Conservation (phyloP, 2,329 filamentous ascomycete genomes). For the Talaromyces sp. region DNA sequence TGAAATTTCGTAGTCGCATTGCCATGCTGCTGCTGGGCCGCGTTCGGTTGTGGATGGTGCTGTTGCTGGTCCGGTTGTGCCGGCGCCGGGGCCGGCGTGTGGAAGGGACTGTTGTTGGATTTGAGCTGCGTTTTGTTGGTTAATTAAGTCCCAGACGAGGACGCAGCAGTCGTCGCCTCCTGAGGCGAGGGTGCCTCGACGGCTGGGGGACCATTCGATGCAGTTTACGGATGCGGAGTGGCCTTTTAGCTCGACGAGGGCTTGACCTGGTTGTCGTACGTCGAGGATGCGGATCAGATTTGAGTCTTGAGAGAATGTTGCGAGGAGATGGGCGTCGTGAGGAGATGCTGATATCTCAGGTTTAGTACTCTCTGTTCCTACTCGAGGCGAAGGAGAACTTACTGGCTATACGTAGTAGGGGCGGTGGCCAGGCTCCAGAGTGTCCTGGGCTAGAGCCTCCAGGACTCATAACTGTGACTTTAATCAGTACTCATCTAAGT, state of each 20-base stretch:
- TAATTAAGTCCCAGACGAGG: conserved; percentile 88
- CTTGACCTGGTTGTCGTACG: conserved; percentile 91
- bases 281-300: conserved; percentile 91
- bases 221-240: conserved; percentile 83
- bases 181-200: conserved; percentile 82
- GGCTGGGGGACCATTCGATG: conserved; percentile 88
- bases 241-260: conserved; percentile 84
- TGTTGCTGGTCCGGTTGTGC: conserved; percentile 10
- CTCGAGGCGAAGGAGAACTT: conserved; percentile 15
- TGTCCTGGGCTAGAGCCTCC: conserved; percentile 64
- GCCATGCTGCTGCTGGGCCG: conserved; percentile 42
- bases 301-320: conserved; percentile 94
- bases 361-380: neutral
- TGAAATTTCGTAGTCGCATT: conserved; percentile 44
- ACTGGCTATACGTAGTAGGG: conserved; percentile 41
- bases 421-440: conserved; percentile 55
- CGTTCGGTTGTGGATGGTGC: conserved; percentile 33
- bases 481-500: neutral
- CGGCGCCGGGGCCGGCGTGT: conserved; percentile 28
- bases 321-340: conserved; percentile 89
- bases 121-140: conserved; percentile 51
- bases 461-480: conserved; percentile 42
- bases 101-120: conserved; percentile 23
- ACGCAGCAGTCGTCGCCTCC: conserved; percentile 90
- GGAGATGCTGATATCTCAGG: conserved; percentile 62